Evolutionary conservation across 192 early-diverging fungal genomes (phyloP), one percentile per base, ranked within the genome.

Genomic region (Backusella tuberculispora): DNA sequence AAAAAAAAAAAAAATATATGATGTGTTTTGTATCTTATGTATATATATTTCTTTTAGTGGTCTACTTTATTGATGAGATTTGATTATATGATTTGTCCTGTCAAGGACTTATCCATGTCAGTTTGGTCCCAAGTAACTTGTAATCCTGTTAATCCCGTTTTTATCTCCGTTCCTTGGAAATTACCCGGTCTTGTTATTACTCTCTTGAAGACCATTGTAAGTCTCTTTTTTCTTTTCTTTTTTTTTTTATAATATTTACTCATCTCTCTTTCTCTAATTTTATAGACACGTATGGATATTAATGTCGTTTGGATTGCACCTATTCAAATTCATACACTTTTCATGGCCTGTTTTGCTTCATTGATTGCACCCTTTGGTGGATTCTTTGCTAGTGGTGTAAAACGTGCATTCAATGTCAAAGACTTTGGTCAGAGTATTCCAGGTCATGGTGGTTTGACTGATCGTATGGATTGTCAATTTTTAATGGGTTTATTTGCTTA

Each of bases 381-480:
- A 21, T 98, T 98, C 88, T 98, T 99, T 86, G 97, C 97, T 3
- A 93, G 92, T 76, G 96, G 95, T 12, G 91, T 97, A 60, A 99
- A 99, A 83, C 88, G 97, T 41, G 96, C 97, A 6, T 97, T 97
- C 85, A 95, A 97, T 64, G 91, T 97, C 77, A 98, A 99, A 78
- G 97, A 99, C 79, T 99, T 97, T 86, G 94, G 94, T 12, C 90
- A 97, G 78, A 94, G 92, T 50, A 99, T 99, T 79, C 97, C 97
- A 2, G 97, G 97, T 38, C 97, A 99, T 77, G 97, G 97, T 75
- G 97, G 97, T 21, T 87, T 99, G 38, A 98, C 97, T 0, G 97
- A 99, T 84, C 92, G 97, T 38, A 96, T 99, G 87, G 96, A 99
- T 81, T 99, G 97, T 80, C 97, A 99, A 85, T 95, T 99, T 73